Evolutionary conservation across 371 early-diverging fungal species (phyloP).

Genomic region (Smittium culicis): DNA sequence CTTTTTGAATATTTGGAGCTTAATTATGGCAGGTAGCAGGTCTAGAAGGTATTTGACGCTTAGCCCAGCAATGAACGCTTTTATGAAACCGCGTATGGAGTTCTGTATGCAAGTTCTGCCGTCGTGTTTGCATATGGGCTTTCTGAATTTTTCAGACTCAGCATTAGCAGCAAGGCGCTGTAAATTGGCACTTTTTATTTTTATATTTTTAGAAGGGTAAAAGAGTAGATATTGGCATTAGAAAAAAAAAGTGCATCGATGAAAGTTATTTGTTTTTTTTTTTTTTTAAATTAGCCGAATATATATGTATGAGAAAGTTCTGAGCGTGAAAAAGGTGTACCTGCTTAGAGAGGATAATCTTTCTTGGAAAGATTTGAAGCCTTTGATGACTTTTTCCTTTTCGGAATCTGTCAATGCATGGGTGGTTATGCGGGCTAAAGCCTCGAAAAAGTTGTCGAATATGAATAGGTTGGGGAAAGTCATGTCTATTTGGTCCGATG

Average conservation of each 20-base stretch:
- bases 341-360: constrained; percentile 50
- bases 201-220: no score
- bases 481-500: neutral
- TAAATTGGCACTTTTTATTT: constrained; percentile 17
- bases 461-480: constrained; percentile 8
- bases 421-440: constrained; percentile 55
- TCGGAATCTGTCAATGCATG: constrained; percentile 66
- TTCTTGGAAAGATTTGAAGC: constrained; percentile 55
- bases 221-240: no score
- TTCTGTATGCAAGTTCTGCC: constrained; percentile 63
- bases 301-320: no score
- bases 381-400: constrained; percentile 50
- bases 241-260: no score
- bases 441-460: constrained; percentile 60
- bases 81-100: constrained; percentile 52
- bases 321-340: neutral
- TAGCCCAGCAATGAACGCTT: constrained; percentile 56
- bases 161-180: constrained; percentile 24
- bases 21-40: constrained; percentile 48
- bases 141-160: constrained; percentile 10
- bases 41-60: constrained; percentile 58
- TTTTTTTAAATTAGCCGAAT: no score
- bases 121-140: constrained; percentile 45
- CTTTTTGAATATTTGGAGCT: constrained; percentile 45
- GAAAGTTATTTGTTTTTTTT: no score